phyloP scores from a whole-genome alignment of 129 eudicot species.

The Pittosporum tobira region DNA sequence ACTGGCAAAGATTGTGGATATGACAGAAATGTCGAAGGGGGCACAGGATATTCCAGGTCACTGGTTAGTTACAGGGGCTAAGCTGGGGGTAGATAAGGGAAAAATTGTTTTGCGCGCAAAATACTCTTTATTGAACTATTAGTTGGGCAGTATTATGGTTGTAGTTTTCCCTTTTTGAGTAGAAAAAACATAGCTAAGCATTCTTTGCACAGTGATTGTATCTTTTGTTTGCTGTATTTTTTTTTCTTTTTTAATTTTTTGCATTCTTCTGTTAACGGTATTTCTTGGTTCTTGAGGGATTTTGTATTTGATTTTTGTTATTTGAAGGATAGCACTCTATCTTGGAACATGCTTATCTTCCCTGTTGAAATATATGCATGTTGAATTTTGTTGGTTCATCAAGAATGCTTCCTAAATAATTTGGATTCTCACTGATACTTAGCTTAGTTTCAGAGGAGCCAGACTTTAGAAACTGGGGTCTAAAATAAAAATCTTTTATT shows the following conservation, averaged over 20 bases:
- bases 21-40: constrained; percentile 82
- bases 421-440: not conserved
- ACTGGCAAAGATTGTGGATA: constrained; percentile 73
- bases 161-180: not conserved
- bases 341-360: not conserved
- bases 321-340: not conserved
- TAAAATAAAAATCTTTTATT: too few relatives aligned
- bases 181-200: constrained; percentile 9
- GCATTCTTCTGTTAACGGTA: not conserved
- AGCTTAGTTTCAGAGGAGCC: too few relatives aligned
- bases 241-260: too few relatives aligned
- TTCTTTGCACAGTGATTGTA: constrained; percentile 36
- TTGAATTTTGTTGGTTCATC: not conserved
- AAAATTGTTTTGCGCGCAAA: constrained; percentile 64
- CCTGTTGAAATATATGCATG: not conserved
- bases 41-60: constrained; percentile 90
- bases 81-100: constrained; percentile 89
- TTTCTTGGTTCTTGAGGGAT: not conserved
- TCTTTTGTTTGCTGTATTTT: constrained; percentile 13
- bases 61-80: constrained; percentile 90
- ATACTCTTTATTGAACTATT: constrained; percentile 80
- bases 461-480: too few relatives aligned
- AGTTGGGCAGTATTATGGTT: constrained; percentile 20
- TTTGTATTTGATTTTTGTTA: not conserved
- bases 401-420: not conserved